These are phyloP conservation scores for Solanum stenotomum DNA, from an alignment of 257 asterid genomes.

Conservation along the genomic window DNA sequence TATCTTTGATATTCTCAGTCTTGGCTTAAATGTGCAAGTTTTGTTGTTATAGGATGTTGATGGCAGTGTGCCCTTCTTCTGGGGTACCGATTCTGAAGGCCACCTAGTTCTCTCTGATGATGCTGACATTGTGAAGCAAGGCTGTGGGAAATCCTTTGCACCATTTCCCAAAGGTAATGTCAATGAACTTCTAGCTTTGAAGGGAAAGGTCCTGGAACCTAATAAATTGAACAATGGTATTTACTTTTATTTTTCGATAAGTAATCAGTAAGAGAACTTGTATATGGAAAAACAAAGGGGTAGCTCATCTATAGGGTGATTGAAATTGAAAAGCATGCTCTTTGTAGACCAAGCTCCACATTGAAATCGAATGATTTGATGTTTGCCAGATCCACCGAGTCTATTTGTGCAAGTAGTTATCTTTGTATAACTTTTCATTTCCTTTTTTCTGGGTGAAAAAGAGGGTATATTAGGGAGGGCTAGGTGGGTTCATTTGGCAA, in stretches of 20 bases:
- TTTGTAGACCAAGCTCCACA: not conserved
- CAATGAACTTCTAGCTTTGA: not conserved
- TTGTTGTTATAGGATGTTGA: slow-evolving; percentile 47
- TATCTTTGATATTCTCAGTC: not conserved
- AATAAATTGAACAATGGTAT: too few relatives aligned
- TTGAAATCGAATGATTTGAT: not conserved
- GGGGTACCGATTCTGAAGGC: slow-evolving; percentile 93
- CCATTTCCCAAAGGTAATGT: slow-evolving; percentile 87
- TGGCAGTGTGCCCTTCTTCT: slow-evolving; percentile 72
- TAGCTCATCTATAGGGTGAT: not conserved
- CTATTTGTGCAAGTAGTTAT: not conserved
- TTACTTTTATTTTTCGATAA: too few relatives aligned
- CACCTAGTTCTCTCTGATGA: slow-evolving; percentile 74
- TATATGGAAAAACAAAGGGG: not conserved
- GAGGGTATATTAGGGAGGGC: not conserved
- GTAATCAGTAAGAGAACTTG: not conserved
- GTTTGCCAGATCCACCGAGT: not conserved
- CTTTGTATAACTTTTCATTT: not conserved
- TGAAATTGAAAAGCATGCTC: not conserved
- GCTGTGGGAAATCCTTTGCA: slow-evolving; percentile 87
- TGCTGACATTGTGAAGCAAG: slow-evolving; percentile 62
- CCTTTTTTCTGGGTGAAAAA: not conserved
- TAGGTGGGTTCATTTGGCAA: not conserved
- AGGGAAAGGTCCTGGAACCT: not conserved
- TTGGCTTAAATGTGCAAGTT: not conserved